Evolutionary conservation across 176 grass and related monocot genomes (phyloP).

Genomic region (Lolium rigidum): DNA sequence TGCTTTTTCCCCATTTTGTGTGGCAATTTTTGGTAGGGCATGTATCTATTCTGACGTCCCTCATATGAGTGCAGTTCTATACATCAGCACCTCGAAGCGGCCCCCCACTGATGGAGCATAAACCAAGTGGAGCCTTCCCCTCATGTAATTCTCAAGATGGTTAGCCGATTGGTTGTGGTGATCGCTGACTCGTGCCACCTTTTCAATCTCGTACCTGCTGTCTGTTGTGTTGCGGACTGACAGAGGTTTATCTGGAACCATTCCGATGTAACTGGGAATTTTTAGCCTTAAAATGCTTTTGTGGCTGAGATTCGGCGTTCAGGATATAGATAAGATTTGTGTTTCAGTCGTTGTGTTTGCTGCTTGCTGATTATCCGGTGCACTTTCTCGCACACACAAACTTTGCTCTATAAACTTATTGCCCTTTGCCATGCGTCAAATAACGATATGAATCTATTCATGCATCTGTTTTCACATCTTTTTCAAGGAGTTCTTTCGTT

Average conservation of each 20-base stretch:
- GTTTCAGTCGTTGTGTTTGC: background rate
- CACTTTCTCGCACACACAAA: too few species aligned
- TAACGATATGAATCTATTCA: background rate
- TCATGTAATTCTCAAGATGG: background rate
- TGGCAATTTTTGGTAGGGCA: background rate
- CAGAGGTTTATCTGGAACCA: constrained; percentile 23
- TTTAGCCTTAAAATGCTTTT: constrained; percentile 26
- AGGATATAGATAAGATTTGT: constrained; percentile 31
- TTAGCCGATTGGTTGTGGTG: constrained; percentile 21
- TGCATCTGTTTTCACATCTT: background rate
- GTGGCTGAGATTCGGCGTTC: background rate
- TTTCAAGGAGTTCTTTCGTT: background rate
- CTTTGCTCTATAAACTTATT: background rate
- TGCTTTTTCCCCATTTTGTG: background rate
- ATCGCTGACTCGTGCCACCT: constrained; percentile 32
- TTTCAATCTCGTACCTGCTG: constrained; percentile 38
- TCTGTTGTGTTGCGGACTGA: constrained; percentile 14
- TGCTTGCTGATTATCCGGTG: background rate
- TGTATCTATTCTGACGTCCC: constrained; percentile 27
- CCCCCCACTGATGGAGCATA: constrained; percentile 63
- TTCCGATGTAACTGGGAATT: background rate
- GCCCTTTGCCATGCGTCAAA: background rate
- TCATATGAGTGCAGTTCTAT: constrained; percentile 65
- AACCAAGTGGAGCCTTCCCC: constrained; percentile 1
- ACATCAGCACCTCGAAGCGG: constrained; percentile 87